Evolutionary conservation across 179 eudicot species (phyloP), one percentile per base, ranked within the genome.

Genomic region (Spergularia azorica): DNA sequence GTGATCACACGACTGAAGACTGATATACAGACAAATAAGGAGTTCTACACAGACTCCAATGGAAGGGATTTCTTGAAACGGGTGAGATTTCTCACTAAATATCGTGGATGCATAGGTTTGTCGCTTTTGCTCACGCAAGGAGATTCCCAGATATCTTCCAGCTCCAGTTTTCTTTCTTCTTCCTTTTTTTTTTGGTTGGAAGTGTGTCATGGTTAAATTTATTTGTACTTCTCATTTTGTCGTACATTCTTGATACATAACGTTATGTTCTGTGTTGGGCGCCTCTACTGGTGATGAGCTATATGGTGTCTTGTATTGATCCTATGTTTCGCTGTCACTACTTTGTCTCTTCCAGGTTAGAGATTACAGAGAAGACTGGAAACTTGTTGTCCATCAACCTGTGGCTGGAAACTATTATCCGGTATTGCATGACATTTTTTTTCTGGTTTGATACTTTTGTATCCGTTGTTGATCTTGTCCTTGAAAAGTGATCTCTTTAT

Each of bases 381-480:
- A 88, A 61, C 97, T 94, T 66, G 38, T 74, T 39, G 92, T 89
- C 78, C 82, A 85, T 73, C 89, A 92, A 87, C 93, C 94, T 20
- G 90, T 94, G 63, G 91, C 97, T 17, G 98, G 94, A 77, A 94
- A 94, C 79, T 94, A 94, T 72, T 94, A 94, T 86, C 98, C 98
- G 41, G 98, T 94, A 88, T 83, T 59, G 13, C 56, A 71, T 76
- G 13, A 11, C 16, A 36, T 3, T 52, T 78, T 70, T 48, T 26
- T 9, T 67, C 52, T 38, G 26, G n/a, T 36, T 52, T 20, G 12
- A 52, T 69, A 17, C 10, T 14, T 69, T 50, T 21, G 11, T 12
- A 21, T 21, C 21, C 18, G 6, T 32, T 51, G 18, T 20, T 52
- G n/a, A 13, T 69, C 71, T 46, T 67, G 43, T 65, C 52, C 9